Evolutionary conservation across 1,139 yeast species (phyloP), one percentile per base, ranked within the genome.

Genomic region (Komagataea norvegica): DNA sequence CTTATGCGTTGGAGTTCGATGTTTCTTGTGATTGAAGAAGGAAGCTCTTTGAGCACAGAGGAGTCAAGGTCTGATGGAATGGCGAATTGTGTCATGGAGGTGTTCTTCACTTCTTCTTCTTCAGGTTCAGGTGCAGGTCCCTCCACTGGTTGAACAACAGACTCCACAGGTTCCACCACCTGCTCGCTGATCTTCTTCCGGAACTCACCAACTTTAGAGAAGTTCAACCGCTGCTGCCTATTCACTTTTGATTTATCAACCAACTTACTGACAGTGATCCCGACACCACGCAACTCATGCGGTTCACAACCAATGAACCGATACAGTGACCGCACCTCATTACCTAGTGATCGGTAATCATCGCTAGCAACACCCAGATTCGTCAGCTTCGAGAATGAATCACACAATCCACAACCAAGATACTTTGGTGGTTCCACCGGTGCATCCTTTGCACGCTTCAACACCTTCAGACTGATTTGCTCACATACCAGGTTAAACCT

Each of bases 361-460:
- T 75, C 69, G 0, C 94, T 79, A 2, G 81, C 68, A 1, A 73
- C 59, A 0, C 88, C 88, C n/a, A 87, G 54, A 31, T 68, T 65
- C 2, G 82, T 65, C 3, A 81, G 66, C 49, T 77, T 79, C 36
- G 78, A 76, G 16, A 71, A 60, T 29, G 79, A 67, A 35, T 79
- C 86, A 57, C 96, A 87, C 14, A 57, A 54, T 0, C 98, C 97
- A 76, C 83, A 77, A 0, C 98, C 98, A 52, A 91, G 50, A 57
- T 66, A 80, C 53, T 91, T 91, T 1, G 85, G 73, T 0, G 96
- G 86, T 13, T 75, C 74, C 1, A 78, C 55, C 0, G 94, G 88
- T 0, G 94, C 93, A 41, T 67, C 68, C 1, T 65, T 62, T 1
- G 84, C 75, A 37, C 94, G 62, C 42, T 69, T 68, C 40, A 89